phyloP scores from a whole-genome alignment of 108 stramenopile genomes.

The Cyclotella baltica region DNA sequence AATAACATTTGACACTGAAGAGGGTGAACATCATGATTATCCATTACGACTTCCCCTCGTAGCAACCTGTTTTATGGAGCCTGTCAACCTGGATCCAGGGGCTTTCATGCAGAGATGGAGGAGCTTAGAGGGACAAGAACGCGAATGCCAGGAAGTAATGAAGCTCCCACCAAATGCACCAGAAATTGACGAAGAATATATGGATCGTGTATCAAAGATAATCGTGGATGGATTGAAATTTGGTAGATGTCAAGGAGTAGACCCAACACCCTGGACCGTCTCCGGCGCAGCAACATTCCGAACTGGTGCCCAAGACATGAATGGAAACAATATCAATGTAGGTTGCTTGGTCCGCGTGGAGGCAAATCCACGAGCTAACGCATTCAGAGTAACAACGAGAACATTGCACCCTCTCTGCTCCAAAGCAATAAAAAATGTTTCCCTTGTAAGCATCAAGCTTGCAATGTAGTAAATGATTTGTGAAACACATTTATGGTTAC shows the following conservation, averaged over 20 bases:
- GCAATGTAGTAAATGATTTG: conserved; percentile 13
- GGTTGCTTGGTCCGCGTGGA: conserved; percentile 90
- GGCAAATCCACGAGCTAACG: conserved; percentile 91
- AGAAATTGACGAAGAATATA: conserved; percentile 84
- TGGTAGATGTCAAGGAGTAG: conserved; percentile 83
- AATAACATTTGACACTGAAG: conserved; percentile 84
- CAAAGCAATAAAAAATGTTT: conserved; percentile 89
- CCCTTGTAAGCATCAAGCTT: conserved; percentile 90
- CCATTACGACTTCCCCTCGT: conserved; percentile 91
- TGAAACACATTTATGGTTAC: conserved; percentile 6
- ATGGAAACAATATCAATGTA: conserved; percentile 92
- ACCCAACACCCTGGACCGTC: conserved; percentile 91
- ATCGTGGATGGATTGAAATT: conserved; percentile 90
- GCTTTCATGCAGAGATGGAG: conserved; percentile 94
- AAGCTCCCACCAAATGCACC: conserved; percentile 82
- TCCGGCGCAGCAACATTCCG: conserved; percentile 90
- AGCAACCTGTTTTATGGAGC: conserved; percentile 94
- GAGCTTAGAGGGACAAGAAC: conserved; percentile 87
- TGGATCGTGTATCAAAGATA: conserved; percentile 82
- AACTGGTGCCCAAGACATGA: conserved; percentile 86
- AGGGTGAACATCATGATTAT: conserved; percentile 84
- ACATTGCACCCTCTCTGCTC: conserved; percentile 92
- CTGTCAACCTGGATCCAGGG: conserved; percentile 63
- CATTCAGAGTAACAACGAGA: conserved; percentile 89
- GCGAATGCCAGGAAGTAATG: conserved; percentile 93